A percentile compares a stretch with the other conserved stretches of the same genome.
phyloP scores from a whole-genome alignment of 768 basidiomycete genomes.

The Collybia sp. region DNA sequence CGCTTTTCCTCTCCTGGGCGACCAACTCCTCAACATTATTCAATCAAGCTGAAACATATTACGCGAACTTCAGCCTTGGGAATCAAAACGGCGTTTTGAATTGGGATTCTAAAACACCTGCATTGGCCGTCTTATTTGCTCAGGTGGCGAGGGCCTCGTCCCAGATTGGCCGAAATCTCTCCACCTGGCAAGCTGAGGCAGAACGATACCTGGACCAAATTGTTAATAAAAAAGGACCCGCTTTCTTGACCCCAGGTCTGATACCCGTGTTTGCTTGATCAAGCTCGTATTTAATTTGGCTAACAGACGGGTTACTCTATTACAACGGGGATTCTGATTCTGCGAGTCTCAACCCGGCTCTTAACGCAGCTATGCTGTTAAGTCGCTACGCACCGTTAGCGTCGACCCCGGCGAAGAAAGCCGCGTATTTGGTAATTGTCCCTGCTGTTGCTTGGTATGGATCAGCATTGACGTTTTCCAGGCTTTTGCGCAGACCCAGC shows the following conservation, averaged over 20 bases:
- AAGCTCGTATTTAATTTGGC: not conserved
- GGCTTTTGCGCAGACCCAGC: conserved; percentile 71
- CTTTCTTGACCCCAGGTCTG: conserved; percentile 59
- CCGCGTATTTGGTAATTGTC: conserved; percentile 52
- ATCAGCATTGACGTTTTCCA: conserved; percentile 19
- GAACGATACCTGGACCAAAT: conserved; percentile 77
- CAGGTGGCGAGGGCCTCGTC: conserved; percentile 64
- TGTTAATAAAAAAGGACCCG: conserved; percentile 50
- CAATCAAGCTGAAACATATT: conserved; percentile 59
- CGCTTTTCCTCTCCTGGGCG: conserved; percentile 71
- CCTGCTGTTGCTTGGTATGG: too few species aligned
- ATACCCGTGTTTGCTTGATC: not conserved
- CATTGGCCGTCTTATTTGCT: conserved; percentile 67
- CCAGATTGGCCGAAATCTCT: conserved; percentile 48
- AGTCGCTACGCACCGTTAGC: conserved; percentile 73
- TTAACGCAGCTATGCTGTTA: conserved; percentile 84
- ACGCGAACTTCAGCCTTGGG: conserved; percentile 48
- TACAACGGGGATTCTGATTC: conserved; percentile 81
- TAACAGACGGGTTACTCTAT: conserved; percentile 71
- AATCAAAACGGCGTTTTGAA: conserved; percentile 65
- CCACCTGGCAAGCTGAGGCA: conserved; percentile 63
- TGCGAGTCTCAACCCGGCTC: conserved; percentile 79
- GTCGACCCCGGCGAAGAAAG: conserved; percentile 50
- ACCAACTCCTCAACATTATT: conserved; percentile 57
- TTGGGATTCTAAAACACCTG: conserved; percentile 86